Conservation (phyloP, 352 stramenopile species). For the Phytophthora constricta region DNA sequence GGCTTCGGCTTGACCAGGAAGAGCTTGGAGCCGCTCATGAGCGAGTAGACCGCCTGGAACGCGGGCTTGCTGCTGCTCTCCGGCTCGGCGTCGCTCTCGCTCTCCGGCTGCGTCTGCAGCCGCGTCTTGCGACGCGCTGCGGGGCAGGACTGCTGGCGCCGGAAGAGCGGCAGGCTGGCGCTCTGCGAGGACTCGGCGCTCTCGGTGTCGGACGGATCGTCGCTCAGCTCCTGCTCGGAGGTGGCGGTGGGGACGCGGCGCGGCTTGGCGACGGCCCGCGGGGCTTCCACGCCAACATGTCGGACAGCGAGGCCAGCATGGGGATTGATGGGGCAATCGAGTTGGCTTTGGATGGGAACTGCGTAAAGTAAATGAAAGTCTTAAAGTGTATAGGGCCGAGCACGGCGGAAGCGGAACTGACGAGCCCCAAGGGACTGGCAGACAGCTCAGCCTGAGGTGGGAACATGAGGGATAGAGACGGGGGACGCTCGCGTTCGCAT, state of each 20-base stretch:
- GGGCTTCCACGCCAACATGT: constrained; percentile 49
- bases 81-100: constrained; percentile 34
- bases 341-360: not conserved
- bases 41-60: constrained; percentile 57
- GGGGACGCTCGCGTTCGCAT: not conserved
- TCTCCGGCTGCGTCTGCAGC: constrained; percentile 34
- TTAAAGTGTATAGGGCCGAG: too few species aligned
- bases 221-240: constrained; percentile 45
- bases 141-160: constrained; percentile 38
- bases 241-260: constrained; percentile 47
- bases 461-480: not conserved
- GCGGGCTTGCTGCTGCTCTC: not conserved
- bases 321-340: not conserved
- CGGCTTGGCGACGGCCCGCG: constrained; percentile 7
- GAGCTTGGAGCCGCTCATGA: constrained; percentile 65
- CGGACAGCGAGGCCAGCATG: constrained; percentile 44
- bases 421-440: not conserved
- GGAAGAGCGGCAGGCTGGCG: constrained; percentile 20
- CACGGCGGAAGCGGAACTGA: not conserved
- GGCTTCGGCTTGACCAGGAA: constrained; percentile 47
- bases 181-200: constrained; percentile 49
- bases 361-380: too few species aligned
- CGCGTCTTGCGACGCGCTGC: constrained; percentile 20
- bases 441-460: not conserved
- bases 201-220: constrained; percentile 69